Base-by-base conservation (phyloP, 1,284 basidiomycete genomes). In the Earliella scabrosa region DNA sequence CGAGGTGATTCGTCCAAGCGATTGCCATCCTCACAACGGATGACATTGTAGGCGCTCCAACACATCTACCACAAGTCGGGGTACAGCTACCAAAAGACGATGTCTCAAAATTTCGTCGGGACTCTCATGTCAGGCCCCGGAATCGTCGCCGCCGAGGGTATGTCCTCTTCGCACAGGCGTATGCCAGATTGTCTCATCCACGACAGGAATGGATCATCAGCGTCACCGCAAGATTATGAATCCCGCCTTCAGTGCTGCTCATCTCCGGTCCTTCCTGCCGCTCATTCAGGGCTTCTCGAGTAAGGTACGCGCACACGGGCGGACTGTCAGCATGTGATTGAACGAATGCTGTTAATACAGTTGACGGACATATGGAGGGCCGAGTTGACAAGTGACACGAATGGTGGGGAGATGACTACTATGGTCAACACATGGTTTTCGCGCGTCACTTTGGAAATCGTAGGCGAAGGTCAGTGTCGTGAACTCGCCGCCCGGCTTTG, bases 161-260 rank as follows among this genome's bases (percentile, higher is more conserved):
- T 8, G 58, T 20, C 3, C 5, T 14, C 14, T n/a, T n/a, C n/a
- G n/a, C n/a, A n/a, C n/a, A n/a, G n/a, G n/a, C n/a, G n/a, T n/a
- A n/a, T n/a, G n/a, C n/a, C n/a, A n/a, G 20, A 14, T 9, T 40
- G 18, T 18, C 26, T 0, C 41, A 2, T n/a, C n/a, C n/a, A 60
- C 20, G 10, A 4, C 29, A 67, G 69, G 63, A 3, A 53, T 56
- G 23, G 56, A 29, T 6, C 69, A 71, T 40, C 60, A 54, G 4
- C 65, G 69, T 2, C 70, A 72, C 32, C 58, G 68, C 24, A 69
- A 67, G 57, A 56, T 68, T 45, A 71, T 72, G 64, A 66, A 61
- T 13, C 29, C 29, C 29, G 29, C 29, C 7, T 31, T 31, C 13
- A 13, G 29, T 13, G 13, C 13, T 6, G 21, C 54, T 1, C 65